phyloP scores from a whole-genome alignment of 495 filamentous ascomycete species.

The Pyrenula aspistea region DNA sequence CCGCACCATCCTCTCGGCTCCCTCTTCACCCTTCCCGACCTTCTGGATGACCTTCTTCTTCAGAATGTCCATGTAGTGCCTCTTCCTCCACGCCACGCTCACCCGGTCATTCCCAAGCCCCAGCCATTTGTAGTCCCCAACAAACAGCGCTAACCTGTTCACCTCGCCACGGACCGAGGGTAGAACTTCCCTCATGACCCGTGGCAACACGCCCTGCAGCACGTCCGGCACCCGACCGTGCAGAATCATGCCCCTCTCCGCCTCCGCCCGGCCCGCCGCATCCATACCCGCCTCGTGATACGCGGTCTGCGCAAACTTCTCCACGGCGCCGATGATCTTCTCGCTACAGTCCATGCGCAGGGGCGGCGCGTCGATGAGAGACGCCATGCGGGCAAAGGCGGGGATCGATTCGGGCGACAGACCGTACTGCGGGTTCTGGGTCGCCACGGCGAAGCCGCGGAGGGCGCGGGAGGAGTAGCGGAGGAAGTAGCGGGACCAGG shows the following conservation, averaged over 20 bases:
- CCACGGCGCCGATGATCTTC: slow-evolving; percentile 33
- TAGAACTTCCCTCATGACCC: slow-evolving; percentile 29
- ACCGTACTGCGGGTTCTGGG: background rate
- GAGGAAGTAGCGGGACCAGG: slow-evolving; percentile 60
- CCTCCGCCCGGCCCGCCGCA: slow-evolving; percentile 30
- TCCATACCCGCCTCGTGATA: slow-evolving; percentile 34
- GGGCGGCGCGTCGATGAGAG: slow-evolving; percentile 26
- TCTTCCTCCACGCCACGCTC: slow-evolving; percentile 22
- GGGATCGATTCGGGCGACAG: background rate
- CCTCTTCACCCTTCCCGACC: slow-evolving; percentile 1
- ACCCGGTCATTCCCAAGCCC: slow-evolving; percentile 29
- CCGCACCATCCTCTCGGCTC: slow-evolving; percentile 15
- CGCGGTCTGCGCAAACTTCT: slow-evolving; percentile 30
- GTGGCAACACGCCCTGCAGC: slow-evolving; percentile 26
- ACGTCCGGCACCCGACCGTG: slow-evolving; percentile 31
- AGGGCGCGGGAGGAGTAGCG: slow-evolving; percentile 56
- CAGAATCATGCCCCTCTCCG: slow-evolving; percentile 36
- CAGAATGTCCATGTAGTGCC: slow-evolving; percentile 29
- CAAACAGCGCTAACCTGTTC: slow-evolving; percentile 33
- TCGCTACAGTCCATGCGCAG: slow-evolving; percentile 35
- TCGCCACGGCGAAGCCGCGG: slow-evolving; percentile 16
- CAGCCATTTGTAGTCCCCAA: slow-evolving; percentile 37
- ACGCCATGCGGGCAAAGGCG: slow-evolving; percentile 2
- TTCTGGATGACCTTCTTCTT: slow-evolving; percentile 18
- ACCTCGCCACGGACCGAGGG: slow-evolving; percentile 27